Conservation (phyloP, 805 yeast species). For the Yamadazyma scolyti region DNA sequence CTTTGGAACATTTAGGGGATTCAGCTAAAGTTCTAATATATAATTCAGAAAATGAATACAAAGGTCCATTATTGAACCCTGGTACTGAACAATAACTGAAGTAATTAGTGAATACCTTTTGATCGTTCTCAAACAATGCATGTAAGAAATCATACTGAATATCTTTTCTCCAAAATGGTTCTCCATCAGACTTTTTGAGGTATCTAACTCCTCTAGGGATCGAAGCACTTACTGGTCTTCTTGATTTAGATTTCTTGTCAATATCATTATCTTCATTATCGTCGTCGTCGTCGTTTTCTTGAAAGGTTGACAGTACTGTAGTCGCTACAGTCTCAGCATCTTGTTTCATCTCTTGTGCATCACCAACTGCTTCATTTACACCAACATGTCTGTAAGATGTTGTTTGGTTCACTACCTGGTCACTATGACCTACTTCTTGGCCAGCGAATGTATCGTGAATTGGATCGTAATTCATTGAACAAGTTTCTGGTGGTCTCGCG, state of each 20-base stretch:
- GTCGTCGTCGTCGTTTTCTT: constrained; percentile 11
- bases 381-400: constrained; percentile 2
- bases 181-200: constrained; percentile 87
- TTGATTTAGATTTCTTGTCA: constrained; percentile 16
- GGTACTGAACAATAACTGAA: constrained; percentile 41
- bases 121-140: constrained; percentile 58
- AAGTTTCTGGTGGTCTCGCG: not conserved
- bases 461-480: constrained; percentile 40
- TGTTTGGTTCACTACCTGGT: not conserved
- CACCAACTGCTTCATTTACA: constrained; percentile 2
- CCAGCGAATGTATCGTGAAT: constrained; percentile 34
- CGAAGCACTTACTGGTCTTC: constrained; percentile 13
- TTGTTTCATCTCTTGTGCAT: constrained; percentile 4
- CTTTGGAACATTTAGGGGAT: constrained; percentile 77
- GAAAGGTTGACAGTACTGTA: too few species aligned
- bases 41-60: constrained; percentile 75
- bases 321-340: too few species aligned
- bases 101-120: constrained; percentile 65
- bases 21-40: constrained; percentile 80
- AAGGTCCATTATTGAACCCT: constrained; percentile 35
- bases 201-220: constrained; percentile 45
- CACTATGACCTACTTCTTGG: too few species aligned
- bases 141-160: constrained; percentile 78
- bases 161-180: constrained; percentile 84
- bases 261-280: constrained; percentile 11